Evolutionary conservation across 352 stramenopile genomes (phyloP), one percentile per base, ranked within the genome.

Genomic region (Pythium myriotylum): DNA sequence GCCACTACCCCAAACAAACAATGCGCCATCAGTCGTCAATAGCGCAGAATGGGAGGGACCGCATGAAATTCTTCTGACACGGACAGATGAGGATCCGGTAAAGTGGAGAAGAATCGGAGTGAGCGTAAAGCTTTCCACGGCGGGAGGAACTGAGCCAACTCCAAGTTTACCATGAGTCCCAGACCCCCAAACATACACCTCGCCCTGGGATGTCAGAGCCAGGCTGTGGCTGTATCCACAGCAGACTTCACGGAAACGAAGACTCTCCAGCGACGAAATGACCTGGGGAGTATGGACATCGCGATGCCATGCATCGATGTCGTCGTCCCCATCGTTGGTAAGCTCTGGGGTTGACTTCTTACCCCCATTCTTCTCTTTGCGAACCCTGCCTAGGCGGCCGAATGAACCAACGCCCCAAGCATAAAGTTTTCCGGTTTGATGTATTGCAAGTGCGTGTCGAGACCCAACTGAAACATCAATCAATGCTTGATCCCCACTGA

Each of bases 121-220:
- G 7, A 94, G 22, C 4, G 82, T 84, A 62, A 94, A 94, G 54
- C 82, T 88, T 20, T 92, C 84, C 20, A 71, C 60, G 7, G 54
- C 55, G 1, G 14, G 17, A 12, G 56, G 22, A 12, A 89, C 58
- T 0, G 57, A 41, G 0, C 82, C 82, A 13, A 94, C 67, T 2
- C 84, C 84, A 24, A 94, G 73, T 43, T 93, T 94, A 1, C 84
- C 84, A 35, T 85, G 78, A 4, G 77, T 89, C 2, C 77, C 77
- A 17, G 84, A 91, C 0, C 84, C 84, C 84, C 84, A 94, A 0
- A 73, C 72, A 24, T 83, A 92, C n/a, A 94, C 74, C n/a, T 81
- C 68, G 19, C 84, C 82, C 17, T 84, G 68, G 2, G 59, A 80
- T 6, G 80, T 78, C 29, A 93, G 71, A 2, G 84, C 84, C 12